These are phyloP conservation scores for Trichoderma guizhouense DNA, from an alignment of 2,329 filamentous ascomycete genomes.

Conservation along the genomic window DNA sequence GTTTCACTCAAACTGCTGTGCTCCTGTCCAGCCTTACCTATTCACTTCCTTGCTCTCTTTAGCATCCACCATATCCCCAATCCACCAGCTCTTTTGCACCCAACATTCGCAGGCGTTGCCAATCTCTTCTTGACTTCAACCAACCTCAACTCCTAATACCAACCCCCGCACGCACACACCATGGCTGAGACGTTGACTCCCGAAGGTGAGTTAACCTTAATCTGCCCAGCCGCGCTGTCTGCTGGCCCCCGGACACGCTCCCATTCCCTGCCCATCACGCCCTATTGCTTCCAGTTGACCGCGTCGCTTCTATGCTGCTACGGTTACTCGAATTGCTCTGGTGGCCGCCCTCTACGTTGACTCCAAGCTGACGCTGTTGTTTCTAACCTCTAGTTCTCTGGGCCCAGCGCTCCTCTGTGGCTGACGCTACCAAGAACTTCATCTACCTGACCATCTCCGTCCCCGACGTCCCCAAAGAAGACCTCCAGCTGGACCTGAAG, in stretches of 20 bases:
- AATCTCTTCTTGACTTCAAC: neutral
- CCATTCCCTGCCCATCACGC: neutral
- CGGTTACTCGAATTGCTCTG: neutral
- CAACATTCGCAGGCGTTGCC: neutral
- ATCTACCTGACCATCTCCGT: conserved; percentile 90
- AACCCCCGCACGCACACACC: conserved; percentile 4
- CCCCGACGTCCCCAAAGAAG: conserved; percentile 72
- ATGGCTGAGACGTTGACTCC: conserved; percentile 35
- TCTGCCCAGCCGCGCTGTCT: neutral
- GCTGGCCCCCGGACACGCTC: neutral
- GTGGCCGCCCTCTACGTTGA: neutral
- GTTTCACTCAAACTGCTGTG: conserved; percentile 5
- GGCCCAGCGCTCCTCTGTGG: conserved; percentile 88
- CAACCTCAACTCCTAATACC: neutral
- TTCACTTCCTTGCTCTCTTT: neutral
- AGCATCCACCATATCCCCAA: neutral
- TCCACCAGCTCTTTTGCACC: neutral
- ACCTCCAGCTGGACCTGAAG: conserved; percentile 80
- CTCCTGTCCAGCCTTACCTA: conserved; percentile 8
- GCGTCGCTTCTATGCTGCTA: neutral
- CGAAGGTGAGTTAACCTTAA: conserved; percentile 34
- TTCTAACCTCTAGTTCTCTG: conserved; percentile 68
- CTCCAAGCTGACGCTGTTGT: neutral
- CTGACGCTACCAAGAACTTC: conserved; percentile 84
- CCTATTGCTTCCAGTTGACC: neutral